Conservation (phyloP, 352 stramenopile species). For the Phytophthora palmivora region DNA sequence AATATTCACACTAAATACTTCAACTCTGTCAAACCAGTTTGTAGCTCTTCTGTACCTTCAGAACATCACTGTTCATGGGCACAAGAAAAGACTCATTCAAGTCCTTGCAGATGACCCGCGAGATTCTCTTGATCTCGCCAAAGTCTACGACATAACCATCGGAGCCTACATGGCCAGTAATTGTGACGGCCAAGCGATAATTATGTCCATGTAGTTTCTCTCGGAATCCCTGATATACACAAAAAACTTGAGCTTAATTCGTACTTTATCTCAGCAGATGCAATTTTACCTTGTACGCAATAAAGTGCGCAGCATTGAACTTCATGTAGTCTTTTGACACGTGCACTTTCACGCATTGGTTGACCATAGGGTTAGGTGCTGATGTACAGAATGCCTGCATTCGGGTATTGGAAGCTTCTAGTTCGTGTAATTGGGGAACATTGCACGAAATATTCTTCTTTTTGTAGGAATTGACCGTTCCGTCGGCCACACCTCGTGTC, state of each 20-base stretch:
- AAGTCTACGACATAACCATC: constrained; percentile 98
- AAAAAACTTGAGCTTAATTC: neutral
- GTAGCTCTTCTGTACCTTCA: constrained; percentile 75
- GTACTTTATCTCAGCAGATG: neutral
- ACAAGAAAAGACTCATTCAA: constrained; percentile 98
- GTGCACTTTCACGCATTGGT: constrained; percentile 79
- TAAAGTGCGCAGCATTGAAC: constrained; percentile 90
- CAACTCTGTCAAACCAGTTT: no score
- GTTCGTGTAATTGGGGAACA: neutral
- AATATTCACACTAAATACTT: neutral
- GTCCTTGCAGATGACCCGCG: constrained; percentile 93
- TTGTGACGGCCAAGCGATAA: constrained; percentile 93
- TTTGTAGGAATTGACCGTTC: neutral
- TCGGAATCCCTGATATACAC: constrained; percentile 82
- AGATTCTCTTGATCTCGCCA: constrained; percentile 96
- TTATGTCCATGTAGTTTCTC: constrained; percentile 98
- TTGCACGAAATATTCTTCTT: neutral
- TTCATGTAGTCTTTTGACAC: constrained; percentile 92
- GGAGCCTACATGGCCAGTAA: constrained; percentile 78
- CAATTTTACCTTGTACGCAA: constrained; percentile 79
- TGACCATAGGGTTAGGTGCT: constrained; percentile 9
- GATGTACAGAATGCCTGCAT: neutral
- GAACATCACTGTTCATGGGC: constrained; percentile 93
- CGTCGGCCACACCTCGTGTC: neutral
- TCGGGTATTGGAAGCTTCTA: neutral